Base-by-base conservation (phyloP, 2,329 filamentous ascomycete species). In the Colletotrichum somersetense region DNA sequence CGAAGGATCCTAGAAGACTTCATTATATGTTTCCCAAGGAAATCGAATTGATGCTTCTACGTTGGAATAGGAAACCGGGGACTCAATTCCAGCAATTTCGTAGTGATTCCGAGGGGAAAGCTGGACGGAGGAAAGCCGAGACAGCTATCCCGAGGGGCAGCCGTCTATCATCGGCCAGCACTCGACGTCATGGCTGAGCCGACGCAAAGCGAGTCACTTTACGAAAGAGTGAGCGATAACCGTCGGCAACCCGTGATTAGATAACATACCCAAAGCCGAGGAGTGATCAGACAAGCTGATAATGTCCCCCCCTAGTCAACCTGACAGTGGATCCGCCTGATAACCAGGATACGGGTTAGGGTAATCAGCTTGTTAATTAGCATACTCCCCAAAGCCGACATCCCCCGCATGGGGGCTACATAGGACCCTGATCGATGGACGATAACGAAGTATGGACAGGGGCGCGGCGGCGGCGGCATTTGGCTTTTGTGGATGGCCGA, bases 141-240 rank as follows among this genome's bases (percentile, higher is more conserved):
- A 64, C 66, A 55, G 44, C 62, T 65, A 48, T 58, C 59, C 67
- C 67, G 50, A 56, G 63, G 40, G 74, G 58, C 30, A 70, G 26
- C 56, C 69, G 69, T 72, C 69, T 72, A 70, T 35, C 59, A 48
- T 72, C 70, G 70, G 70, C 59, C 46, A 61, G 55, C 35, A 33
- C 40, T 61, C 50, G 74, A 78, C 75, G 75, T 77, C 76, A 76
- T 73, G 56, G n/a, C 77, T 81, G 78, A 80, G 80, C 80, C 80
- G 80, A 81, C 73, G 75, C 57, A 80, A 81, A 74, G 72, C 73
- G 73, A 61, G 35, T 7, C 58, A 42, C 16, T 26, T 1, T 12
- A 30, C 30, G 30, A 30, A 4, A 33, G 42, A 18, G 46, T 16
- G 30, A 12, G 23, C 35, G 30, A 35, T 46, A 40, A 53, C 59